Conservation (phyloP, 441 rosid genomes). For the Sinapis alba region DNA sequence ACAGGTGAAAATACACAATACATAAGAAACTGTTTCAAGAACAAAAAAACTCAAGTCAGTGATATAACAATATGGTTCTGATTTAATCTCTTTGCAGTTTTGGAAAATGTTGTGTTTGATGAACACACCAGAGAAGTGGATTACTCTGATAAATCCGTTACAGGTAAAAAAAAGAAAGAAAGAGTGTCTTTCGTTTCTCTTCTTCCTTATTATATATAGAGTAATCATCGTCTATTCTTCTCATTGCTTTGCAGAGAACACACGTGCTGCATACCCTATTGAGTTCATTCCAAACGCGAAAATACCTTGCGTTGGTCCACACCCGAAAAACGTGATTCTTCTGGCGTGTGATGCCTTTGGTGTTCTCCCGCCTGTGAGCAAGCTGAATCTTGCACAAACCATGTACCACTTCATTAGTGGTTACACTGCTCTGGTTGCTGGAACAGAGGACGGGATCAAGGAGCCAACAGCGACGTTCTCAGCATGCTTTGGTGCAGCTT, state of each 20-base stretch:
- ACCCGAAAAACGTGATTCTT: constrained; percentile 88
- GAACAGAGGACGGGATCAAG: constrained; percentile 92
- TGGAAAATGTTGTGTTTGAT: constrained; percentile 89
- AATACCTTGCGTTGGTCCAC: constrained; percentile 91
- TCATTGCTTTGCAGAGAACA: constrained; percentile 74
- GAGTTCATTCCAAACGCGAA: constrained; percentile 93
- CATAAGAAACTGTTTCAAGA: not conserved
- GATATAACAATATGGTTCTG: not conserved
- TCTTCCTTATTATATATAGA: not conserved
- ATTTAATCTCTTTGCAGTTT: constrained; percentile 48
- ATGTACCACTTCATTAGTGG: constrained; percentile 99
- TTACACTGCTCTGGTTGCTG: constrained; percentile 94
- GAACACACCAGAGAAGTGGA: constrained; percentile 91
- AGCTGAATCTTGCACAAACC: constrained; percentile 81
- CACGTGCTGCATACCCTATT: constrained; percentile 93
- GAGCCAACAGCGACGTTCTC: constrained; percentile 93
- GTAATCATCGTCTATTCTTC: not conserved
- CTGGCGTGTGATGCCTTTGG: constrained; percentile 96
- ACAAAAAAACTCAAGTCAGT: not conserved
- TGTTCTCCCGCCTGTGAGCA: constrained; percentile 98
- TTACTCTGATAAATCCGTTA: constrained; percentile 73
- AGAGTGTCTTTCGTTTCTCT: not conserved
- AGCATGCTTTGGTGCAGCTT: constrained; percentile 97
- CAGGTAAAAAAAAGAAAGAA: constrained; percentile 46
- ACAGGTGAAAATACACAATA: constrained; percentile 50